A percentile compares a stretch with the other conserved stretches of the same genome.
Evolutionary conservation across 179 eudicot species (phyloP).

Genomic region (Spinacia oleracea): DNA sequence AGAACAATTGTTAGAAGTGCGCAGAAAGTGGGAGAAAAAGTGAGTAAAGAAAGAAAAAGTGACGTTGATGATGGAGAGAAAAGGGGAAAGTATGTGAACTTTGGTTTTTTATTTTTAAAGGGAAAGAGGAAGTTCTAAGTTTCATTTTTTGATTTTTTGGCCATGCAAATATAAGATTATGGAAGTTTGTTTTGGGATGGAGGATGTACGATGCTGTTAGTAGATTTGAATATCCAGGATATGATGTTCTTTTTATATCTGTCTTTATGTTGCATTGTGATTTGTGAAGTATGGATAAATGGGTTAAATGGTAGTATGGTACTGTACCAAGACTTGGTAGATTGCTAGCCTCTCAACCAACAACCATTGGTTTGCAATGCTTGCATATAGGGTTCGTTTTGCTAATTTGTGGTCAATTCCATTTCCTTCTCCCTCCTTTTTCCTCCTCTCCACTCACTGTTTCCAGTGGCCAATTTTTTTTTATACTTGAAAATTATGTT

Average conservation of each 20-base stretch:
- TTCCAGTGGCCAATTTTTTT: too few species aligned
- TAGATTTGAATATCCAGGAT: not conserved
- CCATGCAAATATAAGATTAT: not conserved
- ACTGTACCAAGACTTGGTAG: not conserved
- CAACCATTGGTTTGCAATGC: not conserved
- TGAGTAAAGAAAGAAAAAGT: not conserved
- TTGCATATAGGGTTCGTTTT: not conserved
- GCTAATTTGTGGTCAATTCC: not conserved
- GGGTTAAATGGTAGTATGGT: too few species aligned
- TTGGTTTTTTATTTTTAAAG: not conserved
- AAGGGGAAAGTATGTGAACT: not conserved
- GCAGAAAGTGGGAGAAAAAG: not conserved
- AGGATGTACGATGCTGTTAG: not conserved
- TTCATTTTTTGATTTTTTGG: not conserved
- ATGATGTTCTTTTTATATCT: not conserved
- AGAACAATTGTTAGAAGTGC: not conserved
- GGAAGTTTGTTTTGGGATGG: not conserved
- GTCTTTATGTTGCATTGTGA: not conserved
- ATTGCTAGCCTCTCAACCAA: not conserved
- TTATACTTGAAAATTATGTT: not conserved
- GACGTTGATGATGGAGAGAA: not conserved
- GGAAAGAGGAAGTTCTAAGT: not conserved
- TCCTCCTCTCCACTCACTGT: too few species aligned
- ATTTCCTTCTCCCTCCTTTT: too few species aligned
- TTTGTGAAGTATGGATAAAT: not conserved